Conservation (phyloP, 2,329 filamentous ascomycete species). For the Xylaria sp. region DNA sequence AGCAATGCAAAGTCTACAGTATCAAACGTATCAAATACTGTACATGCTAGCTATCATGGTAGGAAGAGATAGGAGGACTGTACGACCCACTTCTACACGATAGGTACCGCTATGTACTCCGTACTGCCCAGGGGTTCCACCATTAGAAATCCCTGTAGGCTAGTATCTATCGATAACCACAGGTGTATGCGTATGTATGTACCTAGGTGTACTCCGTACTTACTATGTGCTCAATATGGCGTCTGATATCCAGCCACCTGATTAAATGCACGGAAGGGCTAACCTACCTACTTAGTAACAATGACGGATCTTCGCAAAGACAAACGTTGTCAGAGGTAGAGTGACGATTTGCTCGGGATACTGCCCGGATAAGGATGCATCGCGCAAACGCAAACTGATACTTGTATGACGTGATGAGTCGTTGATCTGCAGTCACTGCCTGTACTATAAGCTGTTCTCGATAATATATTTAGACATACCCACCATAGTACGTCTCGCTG, state of each 20-base stretch:
- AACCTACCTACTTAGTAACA: no score
- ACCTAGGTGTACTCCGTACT: no score
- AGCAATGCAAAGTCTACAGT: no score
- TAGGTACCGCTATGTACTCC: neutral
- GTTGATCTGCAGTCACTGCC: constrained; percentile 2
- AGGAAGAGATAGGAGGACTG: no score
- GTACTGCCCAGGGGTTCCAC: neutral
- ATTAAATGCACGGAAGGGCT: neutral
- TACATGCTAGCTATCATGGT: no score
- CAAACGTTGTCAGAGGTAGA: neutral
- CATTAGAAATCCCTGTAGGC: neutral
- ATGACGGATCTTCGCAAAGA: neutral
- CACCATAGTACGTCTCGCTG: neutral
- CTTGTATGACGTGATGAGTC: constrained; percentile 33
- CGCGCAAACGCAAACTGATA: constrained; percentile 22
- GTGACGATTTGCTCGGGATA: neutral
- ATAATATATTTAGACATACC: neutral
- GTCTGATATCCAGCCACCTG: constrained; percentile 4
- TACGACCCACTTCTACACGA: no score
- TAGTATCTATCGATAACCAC: neutral
- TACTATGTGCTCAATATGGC: neutral
- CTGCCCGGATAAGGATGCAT: constrained; percentile 13
- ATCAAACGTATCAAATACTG: no score
- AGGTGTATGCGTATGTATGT: neutral
- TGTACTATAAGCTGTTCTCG: no score